These are phyloP conservation scores for Aspergillus sp. DNA, from an alignment of 2,329 filamentous ascomycete genomes.

Conservation along the genomic window DNA sequence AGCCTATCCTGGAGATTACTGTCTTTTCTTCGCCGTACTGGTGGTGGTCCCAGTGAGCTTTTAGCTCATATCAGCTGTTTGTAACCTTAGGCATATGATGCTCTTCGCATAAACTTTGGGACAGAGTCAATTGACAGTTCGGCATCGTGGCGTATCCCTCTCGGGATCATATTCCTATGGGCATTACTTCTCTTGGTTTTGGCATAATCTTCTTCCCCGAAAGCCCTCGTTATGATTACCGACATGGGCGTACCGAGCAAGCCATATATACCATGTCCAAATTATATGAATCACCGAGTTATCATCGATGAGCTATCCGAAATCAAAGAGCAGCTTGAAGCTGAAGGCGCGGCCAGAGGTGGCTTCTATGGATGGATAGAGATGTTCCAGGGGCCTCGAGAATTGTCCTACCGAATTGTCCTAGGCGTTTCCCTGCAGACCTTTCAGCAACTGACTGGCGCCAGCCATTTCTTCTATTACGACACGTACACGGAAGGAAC, in stretches of 20 bases:
- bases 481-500: slow-evolving; percentile 7
- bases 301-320: slow-evolving; percentile 56
- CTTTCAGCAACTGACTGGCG: slow-evolving; percentile 45
- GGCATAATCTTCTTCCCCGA: slow-evolving; percentile 59
- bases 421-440: slow-evolving; percentile 45
- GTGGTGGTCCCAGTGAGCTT: slow-evolving; percentile 2
- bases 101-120: slow-evolving; percentile 49
- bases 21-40: neutral
- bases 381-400: slow-evolving; percentile 44
- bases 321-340: slow-evolving; percentile 56
- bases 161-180: slow-evolving; percentile 60
- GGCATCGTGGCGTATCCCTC: slow-evolving; percentile 49
- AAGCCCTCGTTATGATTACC: slow-evolving; percentile 59
- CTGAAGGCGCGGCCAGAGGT: slow-evolving; percentile 28
- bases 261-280: slow-evolving; percentile 54
- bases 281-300: slow-evolving; percentile 56
- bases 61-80: slow-evolving; percentile 48
- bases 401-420: slow-evolving; percentile 42
- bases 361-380: slow-evolving; percentile 29
- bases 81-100: slow-evolving; percentile 48
- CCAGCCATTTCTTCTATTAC: slow-evolving; percentile 57
- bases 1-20: neutral
- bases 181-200: slow-evolving; percentile 53
- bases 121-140: slow-evolving; percentile 38
- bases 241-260: slow-evolving; percentile 52